Conservation (phyloP, 2,329 filamentous ascomycete genomes). For the Ophiostoma perfectum region DNA sequence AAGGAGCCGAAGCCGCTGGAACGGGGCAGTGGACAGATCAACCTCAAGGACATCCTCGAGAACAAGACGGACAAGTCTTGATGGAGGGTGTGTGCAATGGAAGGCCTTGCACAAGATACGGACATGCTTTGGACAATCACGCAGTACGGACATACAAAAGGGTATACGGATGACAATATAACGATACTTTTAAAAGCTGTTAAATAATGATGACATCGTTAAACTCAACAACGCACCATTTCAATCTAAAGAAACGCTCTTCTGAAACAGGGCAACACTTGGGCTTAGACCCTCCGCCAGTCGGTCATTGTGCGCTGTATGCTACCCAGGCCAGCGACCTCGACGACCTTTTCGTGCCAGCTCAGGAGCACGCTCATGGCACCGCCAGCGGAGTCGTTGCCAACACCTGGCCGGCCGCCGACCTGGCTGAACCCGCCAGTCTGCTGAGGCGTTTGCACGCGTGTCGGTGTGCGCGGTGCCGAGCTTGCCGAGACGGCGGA, state of each 20-base stretch:
- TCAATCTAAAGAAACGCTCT: background rate
- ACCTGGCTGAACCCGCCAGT: slow-evolving; percentile 90
- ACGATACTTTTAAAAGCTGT: background rate
- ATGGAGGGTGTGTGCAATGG: background rate
- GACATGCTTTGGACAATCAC: background rate
- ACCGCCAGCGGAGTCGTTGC: slow-evolving; percentile 67
- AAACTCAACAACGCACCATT: background rate
- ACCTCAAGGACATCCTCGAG: slow-evolving; percentile 73
- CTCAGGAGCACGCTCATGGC: slow-evolving; percentile 95
- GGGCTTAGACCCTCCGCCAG: slow-evolving; percentile 74
- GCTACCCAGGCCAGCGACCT: slow-evolving; percentile 83
- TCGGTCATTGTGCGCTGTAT: slow-evolving; percentile 96
- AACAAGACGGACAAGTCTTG: slow-evolving; percentile 34
- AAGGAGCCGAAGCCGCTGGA: slow-evolving; percentile 73
- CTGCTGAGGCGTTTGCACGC: slow-evolving; percentile 60
- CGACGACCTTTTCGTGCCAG: slow-evolving; percentile 98
- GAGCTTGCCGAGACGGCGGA: slow-evolving; percentile 32
- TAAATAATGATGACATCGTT: background rate
- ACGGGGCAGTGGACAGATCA: slow-evolving; percentile 80
- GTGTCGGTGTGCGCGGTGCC: slow-evolving; percentile 44
- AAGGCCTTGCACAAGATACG: background rate
- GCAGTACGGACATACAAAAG: background rate
- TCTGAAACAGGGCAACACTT: background rate
- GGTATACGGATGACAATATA: background rate
- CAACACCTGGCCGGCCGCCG: slow-evolving; percentile 45